Evolutionary conservation across 345 rosid species (phyloP), one percentile per base, ranked within the genome.

Genomic region (Syzygium aromaticum): DNA sequence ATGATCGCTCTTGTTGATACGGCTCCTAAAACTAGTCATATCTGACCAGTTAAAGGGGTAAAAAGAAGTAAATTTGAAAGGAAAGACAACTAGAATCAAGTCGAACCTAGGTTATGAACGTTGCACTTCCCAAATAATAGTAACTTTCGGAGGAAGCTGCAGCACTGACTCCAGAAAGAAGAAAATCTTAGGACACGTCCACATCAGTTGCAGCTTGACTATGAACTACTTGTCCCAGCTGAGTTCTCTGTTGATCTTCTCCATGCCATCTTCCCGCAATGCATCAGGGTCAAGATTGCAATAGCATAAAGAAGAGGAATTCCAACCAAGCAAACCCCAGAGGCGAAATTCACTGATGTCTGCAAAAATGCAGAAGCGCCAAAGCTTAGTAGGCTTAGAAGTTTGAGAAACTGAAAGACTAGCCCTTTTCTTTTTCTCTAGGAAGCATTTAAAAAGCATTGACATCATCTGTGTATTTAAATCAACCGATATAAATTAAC

Each of bases 291-390:
- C 91, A 96, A 90, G 87, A 92, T 82, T 19, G 95, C 94, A 90
- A 97, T 86, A 80, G 91, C 30, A 88, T 94, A 96, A 77, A 97
- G 95, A 59, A 97, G 95, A 84, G 98, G 98, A 89, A 96, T 93
- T 25, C 97, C 97, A 40, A 96, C 43, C 25, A 92, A 33, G 86
- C 98, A 97, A 67, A 98, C 99, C 38, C 93, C 99, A 5, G 93
- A 86, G 51, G 97, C 95, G 90, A 95, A 95, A 87, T 97, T 95
- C 78, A 94, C 92, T 95, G 96, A 88, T 73, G 99, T 97, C 99
- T 97, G 84, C 28, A 49, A 38, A 23, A 21, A 33, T 53, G 64
- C 77, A 17, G 73, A 86, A 86, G 19, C 40, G 64, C 12, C 77
- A 86, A 52, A 53, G 56, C 21, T 77, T 82, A 54, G 63, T n/a